Percentiles rank a stretch among this genome's conserved stretches.
These are phyloP conservation scores for Phoma sp. DNA, from an alignment of 2,329 filamentous ascomycete species.

Conservation along the genomic window DNA sequence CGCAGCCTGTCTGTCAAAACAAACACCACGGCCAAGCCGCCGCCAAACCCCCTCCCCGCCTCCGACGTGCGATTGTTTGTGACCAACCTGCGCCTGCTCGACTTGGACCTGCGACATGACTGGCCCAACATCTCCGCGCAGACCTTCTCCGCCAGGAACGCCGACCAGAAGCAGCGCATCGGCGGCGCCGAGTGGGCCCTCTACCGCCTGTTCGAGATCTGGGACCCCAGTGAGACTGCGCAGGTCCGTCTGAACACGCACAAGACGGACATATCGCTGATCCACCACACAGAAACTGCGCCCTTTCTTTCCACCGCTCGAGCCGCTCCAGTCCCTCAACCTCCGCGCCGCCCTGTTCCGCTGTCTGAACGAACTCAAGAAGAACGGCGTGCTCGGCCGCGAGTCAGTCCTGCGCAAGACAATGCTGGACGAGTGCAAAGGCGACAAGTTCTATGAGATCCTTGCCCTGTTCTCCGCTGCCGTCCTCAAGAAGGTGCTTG, in stretches of 20 bases:
- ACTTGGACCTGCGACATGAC: slow-evolving; percentile 76
- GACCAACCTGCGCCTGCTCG: slow-evolving; percentile 82
- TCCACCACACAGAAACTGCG: slow-evolving; percentile 72
- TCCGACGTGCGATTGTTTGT: slow-evolving; percentile 67
- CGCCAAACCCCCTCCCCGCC: slow-evolving; percentile 30
- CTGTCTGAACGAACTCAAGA: slow-evolving; percentile 84
- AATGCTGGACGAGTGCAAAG: slow-evolving; percentile 96
- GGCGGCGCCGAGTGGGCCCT: slow-evolving; percentile 87
- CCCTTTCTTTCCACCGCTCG: slow-evolving; percentile 88
- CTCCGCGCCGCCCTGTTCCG: slow-evolving; percentile 84
- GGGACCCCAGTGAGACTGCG: slow-evolving; percentile 78
- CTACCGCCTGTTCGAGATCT: slow-evolving; percentile 85
- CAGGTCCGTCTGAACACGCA: slow-evolving; percentile 60
- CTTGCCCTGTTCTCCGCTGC: slow-evolving; percentile 83
- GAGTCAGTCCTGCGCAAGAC: slow-evolving; percentile 87
- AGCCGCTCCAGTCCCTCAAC: slow-evolving; percentile 90
- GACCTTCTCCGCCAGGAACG: slow-evolving; percentile 73
- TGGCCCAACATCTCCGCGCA: slow-evolving; percentile 79
- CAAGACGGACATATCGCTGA: slow-evolving; percentile 3
- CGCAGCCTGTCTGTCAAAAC: slow-evolving; percentile 45
- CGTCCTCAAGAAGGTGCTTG: slow-evolving; percentile 75
- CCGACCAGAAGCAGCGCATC: slow-evolving; percentile 82
- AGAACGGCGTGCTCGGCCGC: slow-evolving; percentile 80
- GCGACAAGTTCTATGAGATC: slow-evolving; percentile 87
- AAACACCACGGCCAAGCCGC: slow-evolving; percentile 28